Conservation (phyloP, 441 rosid genomes). For the Eutrema salsugineum region DNA sequence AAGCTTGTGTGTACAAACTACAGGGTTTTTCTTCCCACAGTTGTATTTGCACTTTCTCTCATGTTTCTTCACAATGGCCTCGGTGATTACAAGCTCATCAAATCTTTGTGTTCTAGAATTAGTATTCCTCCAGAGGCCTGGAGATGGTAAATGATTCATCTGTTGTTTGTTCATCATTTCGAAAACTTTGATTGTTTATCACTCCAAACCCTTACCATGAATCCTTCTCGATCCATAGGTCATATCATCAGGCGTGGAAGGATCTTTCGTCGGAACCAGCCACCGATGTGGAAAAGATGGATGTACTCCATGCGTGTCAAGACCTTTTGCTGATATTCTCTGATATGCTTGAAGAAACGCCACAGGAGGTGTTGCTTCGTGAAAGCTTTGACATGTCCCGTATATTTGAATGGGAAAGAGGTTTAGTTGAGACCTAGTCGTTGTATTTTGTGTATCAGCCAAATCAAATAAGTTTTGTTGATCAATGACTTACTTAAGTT, state of each 20-base stretch:
- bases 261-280: conserved; percentile 41
- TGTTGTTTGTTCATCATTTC: not conserved
- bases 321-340: conserved; percentile 41
- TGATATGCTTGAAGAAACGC: conserved; percentile 39
- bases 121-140: conserved; percentile 67
- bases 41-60: conserved; percentile 61
- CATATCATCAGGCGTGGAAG: conserved; percentile 67
- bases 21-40: conserved; percentile 46
- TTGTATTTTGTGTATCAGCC: not conserved
- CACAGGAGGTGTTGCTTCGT: conserved; percentile 9
- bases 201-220: not conserved
- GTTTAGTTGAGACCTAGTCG: conserved; percentile 30
- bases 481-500: no score
- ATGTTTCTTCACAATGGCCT: conserved; percentile 36
- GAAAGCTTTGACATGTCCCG: conserved; percentile 36
- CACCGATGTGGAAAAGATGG: conserved; percentile 39
- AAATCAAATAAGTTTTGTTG: not conserved
- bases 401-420: conserved; percentile 58
- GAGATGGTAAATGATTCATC: conserved; percentile 66
- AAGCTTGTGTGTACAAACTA: conserved; percentile 47
- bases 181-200: not conserved
- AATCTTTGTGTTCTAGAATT: conserved; percentile 42
- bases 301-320: conserved; percentile 63
- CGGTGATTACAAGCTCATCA: conserved; percentile 9
- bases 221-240: conserved; percentile 38